Base-by-base conservation (phyloP, 805 yeast species). In the Pichia phayaonensis region DNA sequence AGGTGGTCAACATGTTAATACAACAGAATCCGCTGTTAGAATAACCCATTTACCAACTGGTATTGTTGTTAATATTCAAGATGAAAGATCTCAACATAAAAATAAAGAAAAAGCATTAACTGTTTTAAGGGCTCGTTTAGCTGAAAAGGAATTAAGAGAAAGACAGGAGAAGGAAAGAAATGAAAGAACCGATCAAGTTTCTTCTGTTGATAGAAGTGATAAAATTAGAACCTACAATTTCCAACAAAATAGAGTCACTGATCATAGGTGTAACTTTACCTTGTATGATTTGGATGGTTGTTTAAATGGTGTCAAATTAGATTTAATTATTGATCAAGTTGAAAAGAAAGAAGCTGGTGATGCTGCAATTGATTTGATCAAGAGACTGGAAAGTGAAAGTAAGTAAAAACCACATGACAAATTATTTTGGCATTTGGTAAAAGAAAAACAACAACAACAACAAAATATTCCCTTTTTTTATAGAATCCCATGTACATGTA, bases 1-100 rank as follows among this genome's bases (percentile, higher is more conserved):
- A 56, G 99, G 99, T 50, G 99, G 99, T 0, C 99, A 92, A 70
- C 98, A 92, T 63, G 99, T 92, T 38, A 92, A 92, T 63, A 92
- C 96, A 15, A 94, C 98, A 0, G 98, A 92, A 63, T 89, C 97
- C 1, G 99, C 99, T 0, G 98, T 94, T 15, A 75, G 99, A 59
- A 70, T 94, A 26, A 89, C 92, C 1, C 99, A 94, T 69, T 72
- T 86, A 16, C 97, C 98, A 5, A 82, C 96, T 0, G 97, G 97
- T 3, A 81, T 88, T 40, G 82, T 81, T 5, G 97, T 94, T 2
- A 76, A 82, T 45, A 95, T 90, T 72, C 98, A 94, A 64, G 97
- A 94, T 63, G 96, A 89, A 62, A 72, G 99, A 55, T 90, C 97
- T 0, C 99, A 94, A 68, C 97, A 92, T 53, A 80, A 82, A 61